Evolutionary conservation across 2,329 filamentous ascomycete species (phyloP), one percentile per base, ranked within the genome.

Genomic region (Trichoderma pleuroti): DNA sequence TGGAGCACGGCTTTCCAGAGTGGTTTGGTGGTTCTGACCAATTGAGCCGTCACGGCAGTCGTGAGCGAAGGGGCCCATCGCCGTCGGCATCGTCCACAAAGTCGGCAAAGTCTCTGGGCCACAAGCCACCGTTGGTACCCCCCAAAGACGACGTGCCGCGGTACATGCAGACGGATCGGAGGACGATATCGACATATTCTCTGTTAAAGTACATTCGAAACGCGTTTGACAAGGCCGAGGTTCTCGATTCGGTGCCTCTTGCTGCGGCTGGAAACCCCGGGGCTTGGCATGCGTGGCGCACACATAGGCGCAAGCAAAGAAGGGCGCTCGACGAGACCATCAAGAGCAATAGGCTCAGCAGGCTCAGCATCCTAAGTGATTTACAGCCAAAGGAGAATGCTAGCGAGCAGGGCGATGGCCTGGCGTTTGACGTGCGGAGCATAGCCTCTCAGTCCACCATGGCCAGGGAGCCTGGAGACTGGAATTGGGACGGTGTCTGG

Each of bases 401-500:
- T 9, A 24, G 66, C 21, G 72, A 74, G 30, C 72, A 49, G 68
- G 28, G 70, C 54, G 76, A 72, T 36, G 60, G 46, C 46, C 14
- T 42, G 30, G 54, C 67, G 9, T 61, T 21, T 16, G 42, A 56
- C n/a, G 28, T 52, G 5, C 70, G 73, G 16, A 61, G 56, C 14
- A 57, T 54, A 30, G 49, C 52, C 21, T 42, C 26, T 24, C 32
- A 21, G 21, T 61, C 70, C 8, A 26, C 73, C 1, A 75, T 72
- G 30, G 34, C 49, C 52, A 57, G 65, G 42, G 70, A 70, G 34
- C 93, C 93, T 0, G 92, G 92, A 8, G 92, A 97, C 76, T 98
- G 95, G 95, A 97, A 97, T 78, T 98, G 95, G 95, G 93, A 97
- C 76, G 94, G 95, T 0, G 95, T 98, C 0, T 99, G 95, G 95